Conservation (phyloP, 75 land plant genomes). For the Pinus albicaulis region DNA sequence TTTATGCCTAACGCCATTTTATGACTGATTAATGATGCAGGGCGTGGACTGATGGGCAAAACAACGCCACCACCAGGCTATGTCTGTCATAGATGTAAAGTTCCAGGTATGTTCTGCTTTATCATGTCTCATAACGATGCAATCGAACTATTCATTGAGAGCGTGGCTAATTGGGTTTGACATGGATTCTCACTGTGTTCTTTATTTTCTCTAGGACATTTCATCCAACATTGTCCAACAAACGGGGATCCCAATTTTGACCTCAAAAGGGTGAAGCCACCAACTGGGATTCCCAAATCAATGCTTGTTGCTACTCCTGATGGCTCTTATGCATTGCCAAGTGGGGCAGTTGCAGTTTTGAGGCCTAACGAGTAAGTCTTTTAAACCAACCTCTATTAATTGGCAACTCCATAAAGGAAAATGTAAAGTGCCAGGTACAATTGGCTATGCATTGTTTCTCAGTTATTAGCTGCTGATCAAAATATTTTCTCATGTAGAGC, state of each 20-base stretch:
- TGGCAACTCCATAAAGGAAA: not conserved
- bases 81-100: constrained; percentile 83
- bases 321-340: constrained; percentile 93
- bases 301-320: constrained; percentile 92
- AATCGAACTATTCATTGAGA: not conserved
- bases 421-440: not conserved
- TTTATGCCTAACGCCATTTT: not conserved
- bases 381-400: not conserved
- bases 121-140: not conserved
- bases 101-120: constrained; percentile 55
- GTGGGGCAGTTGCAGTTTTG: constrained; percentile 83
- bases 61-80: constrained; percentile 82
- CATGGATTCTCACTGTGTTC: not conserved
- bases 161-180: not conserved
- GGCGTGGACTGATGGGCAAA: constrained; percentile 33
- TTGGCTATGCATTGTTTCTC: not conserved
- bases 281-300: constrained; percentile 98
- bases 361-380: constrained; percentile 81
- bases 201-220: constrained; percentile 64
- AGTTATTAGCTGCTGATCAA: not conserved
- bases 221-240: constrained; percentile 99
- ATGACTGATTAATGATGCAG: constrained; percentile 2
- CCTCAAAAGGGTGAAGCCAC: constrained; percentile 85
- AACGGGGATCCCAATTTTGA: constrained; percentile 97
- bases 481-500: constrained; percentile 41